phyloP scores from a whole-genome alignment of 2,329 filamentous ascomycete species.

The Cryphonectria nitschkei region DNA sequence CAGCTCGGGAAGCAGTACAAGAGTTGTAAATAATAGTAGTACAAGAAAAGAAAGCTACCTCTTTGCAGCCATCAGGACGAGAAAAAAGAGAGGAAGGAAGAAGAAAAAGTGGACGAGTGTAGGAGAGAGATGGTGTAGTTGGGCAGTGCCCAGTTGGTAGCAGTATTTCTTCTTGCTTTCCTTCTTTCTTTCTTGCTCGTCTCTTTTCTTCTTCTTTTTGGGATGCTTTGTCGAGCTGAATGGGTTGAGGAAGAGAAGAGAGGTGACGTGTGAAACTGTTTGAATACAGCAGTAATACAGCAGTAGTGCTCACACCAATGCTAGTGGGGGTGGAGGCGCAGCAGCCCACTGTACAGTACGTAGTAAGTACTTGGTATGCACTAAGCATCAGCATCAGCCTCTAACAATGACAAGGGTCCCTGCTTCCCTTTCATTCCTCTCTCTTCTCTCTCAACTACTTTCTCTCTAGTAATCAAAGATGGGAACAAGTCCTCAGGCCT shows the following conservation, averaged over 20 bases:
- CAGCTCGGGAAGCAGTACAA: not conserved
- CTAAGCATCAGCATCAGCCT: not conserved
- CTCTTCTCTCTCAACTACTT: not conserved
- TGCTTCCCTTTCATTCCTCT: not conserved
- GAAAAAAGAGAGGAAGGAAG: not conserved
- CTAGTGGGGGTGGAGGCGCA: not conserved
- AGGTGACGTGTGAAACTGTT: not conserved
- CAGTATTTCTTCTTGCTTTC: not conserved
- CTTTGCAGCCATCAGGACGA: slow-evolving; percentile 6
- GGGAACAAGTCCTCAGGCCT: too few relatives aligned
- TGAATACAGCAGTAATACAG: not conserved
- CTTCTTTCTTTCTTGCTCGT: not conserved
- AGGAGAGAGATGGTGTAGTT: not conserved
- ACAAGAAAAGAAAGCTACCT: slow-evolving; percentile 1
- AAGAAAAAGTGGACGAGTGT: not conserved
- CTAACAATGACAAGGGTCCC: not conserved
- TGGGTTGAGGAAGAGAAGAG: not conserved
- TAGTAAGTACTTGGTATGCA: not conserved
- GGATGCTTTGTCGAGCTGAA: not conserved
- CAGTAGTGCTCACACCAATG: not conserved
- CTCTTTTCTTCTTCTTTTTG: not conserved
- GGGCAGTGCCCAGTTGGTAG: not conserved
- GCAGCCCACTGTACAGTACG: not conserved
- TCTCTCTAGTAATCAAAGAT: not conserved
- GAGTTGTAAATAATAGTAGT: not conserved